Conservation (phyloP, 192 early-diverging fungal genomes). For the Backusella liffmaniae region DNA sequence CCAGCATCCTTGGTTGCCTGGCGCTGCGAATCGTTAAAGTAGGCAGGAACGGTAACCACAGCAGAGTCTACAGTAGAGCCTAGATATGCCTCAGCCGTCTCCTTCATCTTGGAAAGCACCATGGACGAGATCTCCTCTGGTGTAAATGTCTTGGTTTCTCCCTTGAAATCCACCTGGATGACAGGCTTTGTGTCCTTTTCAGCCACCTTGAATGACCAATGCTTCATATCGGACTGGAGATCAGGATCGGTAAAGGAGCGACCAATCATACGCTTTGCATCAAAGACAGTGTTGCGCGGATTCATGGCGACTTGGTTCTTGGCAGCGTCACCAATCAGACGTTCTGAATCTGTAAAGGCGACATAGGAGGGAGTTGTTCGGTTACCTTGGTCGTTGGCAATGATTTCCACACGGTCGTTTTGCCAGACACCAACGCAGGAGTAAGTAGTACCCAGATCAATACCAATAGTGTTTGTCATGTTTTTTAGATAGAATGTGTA, state of each 20-base stretch:
- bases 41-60: constrained; percentile 98
- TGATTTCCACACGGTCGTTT: constrained; percentile 78
- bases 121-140: constrained; percentile 97
- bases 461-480: constrained; percentile 50
- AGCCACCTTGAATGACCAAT: constrained; percentile 92
- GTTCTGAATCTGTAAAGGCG: constrained; percentile 91
- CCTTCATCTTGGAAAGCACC: constrained; percentile 97
- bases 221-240: constrained; percentile 98
- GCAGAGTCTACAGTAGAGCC: constrained; percentile 83
- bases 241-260: constrained; percentile 85
- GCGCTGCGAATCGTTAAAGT: constrained; percentile 95
- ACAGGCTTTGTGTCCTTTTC: constrained; percentile 83
- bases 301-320: constrained; percentile 99
- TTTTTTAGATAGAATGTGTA: too few relatives aligned
- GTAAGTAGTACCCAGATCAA: constrained; percentile 98
- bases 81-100: constrained; percentile 82
- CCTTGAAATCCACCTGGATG: constrained; percentile 92
- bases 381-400: constrained; percentile 99
- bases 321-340: constrained; percentile 97
- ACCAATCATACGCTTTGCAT: constrained; percentile 97
- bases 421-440: constrained; percentile 80
- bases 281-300: constrained; percentile 95
- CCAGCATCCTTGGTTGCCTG: constrained; percentile 95
- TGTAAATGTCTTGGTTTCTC: constrained; percentile 92
- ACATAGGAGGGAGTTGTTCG: constrained; percentile 97